phyloP scores from a whole-genome alignment of 2,329 filamentous ascomycete genomes.

The Claviceps spartinae region DNA sequence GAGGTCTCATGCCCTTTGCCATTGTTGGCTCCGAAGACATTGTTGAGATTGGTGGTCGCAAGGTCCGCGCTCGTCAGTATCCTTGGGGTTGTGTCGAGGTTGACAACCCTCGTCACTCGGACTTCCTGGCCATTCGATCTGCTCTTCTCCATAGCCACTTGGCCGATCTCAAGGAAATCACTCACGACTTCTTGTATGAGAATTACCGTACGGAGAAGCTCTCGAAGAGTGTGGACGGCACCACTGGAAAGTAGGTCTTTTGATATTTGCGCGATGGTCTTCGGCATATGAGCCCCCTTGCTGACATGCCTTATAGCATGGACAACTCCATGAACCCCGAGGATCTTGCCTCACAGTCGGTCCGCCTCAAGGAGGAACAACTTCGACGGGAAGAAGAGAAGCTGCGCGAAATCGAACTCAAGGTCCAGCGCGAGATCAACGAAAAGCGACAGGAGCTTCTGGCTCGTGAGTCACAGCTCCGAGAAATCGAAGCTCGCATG shows the following conservation, averaged over 20 bases:
- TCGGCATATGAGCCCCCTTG: not conserved
- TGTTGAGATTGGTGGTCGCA: slow-evolving; percentile 83
- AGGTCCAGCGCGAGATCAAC: slow-evolving; percentile 99
- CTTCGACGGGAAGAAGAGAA: slow-evolving; percentile 99
- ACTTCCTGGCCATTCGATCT: slow-evolving; percentile 94
- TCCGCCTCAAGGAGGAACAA: slow-evolving; percentile 98
- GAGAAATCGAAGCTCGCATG: slow-evolving; percentile 98
- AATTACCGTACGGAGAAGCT: slow-evolving; percentile 99
- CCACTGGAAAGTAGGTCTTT: slow-evolving; percentile 67
- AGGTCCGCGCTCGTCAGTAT: slow-evolving; percentile 90
- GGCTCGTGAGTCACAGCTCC: slow-evolving; percentile 93
- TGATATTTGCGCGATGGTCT: not conserved
- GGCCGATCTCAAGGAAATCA: slow-evolving; percentile 98
- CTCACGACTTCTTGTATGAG: slow-evolving; percentile 98
- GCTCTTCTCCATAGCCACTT: slow-evolving; percentile 95
- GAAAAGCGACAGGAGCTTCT: slow-evolving; percentile 98
- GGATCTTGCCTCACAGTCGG: slow-evolving; percentile 90
- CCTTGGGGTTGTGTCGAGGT: slow-evolving; percentile 99
- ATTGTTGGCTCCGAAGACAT: slow-evolving; percentile 96
- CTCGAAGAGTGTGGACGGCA: slow-evolving; percentile 95
- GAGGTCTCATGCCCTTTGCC: slow-evolving; percentile 96
- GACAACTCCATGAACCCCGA: slow-evolving; percentile 83
- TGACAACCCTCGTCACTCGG: slow-evolving; percentile 96
- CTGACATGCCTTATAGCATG: slow-evolving; percentile 40
- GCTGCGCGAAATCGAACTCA: slow-evolving; percentile 96